These are phyloP conservation scores for Chrysochromulina tobinii DNA, from an alignment of 78 protist genomes.

Conservation along the genomic window DNA sequence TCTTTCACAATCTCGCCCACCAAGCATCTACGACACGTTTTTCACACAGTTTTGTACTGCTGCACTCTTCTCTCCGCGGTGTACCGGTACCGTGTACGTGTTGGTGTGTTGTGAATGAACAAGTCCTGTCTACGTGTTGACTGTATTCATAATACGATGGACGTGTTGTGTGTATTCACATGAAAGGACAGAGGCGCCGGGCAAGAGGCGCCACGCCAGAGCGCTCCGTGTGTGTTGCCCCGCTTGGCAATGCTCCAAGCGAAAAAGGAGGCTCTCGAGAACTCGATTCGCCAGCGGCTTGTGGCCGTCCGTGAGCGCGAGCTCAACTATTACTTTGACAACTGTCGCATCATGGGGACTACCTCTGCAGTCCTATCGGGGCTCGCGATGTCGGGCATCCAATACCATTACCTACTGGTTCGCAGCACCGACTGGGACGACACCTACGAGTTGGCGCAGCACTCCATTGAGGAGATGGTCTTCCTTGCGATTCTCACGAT, in stretches of 20 bases:
- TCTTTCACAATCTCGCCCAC: too few species aligned
- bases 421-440: neutral
- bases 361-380: neutral
- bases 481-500: neutral
- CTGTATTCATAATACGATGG: too few species aligned
- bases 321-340: neutral
- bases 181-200: too few species aligned
- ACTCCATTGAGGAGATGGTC: neutral
- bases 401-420: neutral
- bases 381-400: neutral
- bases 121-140: too few species aligned
- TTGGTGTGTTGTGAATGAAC: too few species aligned
- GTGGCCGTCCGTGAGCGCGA: constrained; percentile 11
- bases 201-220: too few species aligned
- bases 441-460: neutral
- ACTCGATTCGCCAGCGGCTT: neutral
- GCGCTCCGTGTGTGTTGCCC: too few species aligned
- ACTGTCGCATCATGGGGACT: neutral
- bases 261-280: neutral
- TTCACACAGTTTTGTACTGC: too few species aligned
- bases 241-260: neutral
- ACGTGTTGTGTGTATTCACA: too few species aligned
- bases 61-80: too few species aligned
- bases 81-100: too few species aligned
- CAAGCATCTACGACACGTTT: too few species aligned